Base-by-base conservation (phyloP, 1,284 basidiomycete genomes). In the Moniliella sp. region DNA sequence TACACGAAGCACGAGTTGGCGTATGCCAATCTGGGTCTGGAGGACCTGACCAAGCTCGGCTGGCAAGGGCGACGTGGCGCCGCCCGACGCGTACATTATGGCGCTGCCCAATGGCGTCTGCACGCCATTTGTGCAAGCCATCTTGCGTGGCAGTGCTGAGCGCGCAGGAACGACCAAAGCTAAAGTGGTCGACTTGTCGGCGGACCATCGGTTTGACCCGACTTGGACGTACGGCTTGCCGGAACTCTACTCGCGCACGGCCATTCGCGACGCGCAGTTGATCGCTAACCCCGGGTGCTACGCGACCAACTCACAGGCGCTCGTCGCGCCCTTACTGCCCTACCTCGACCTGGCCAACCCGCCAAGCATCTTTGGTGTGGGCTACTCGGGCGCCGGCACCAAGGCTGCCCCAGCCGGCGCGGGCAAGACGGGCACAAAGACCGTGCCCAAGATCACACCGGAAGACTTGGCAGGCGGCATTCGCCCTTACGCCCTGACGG, bases 201-300 rank as follows among this genome's bases (percentile, higher is more conserved):
- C 88, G 26, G 88, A 99, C 64, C 84, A 84, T 63, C 69, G 88
- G 38, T 97, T 97, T 61, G 82, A 93, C 67, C 67, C 74, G 29
- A 75, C 71, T 31, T 99, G 88, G 88, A 81, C 78, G 41, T 99
- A 99, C 60, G 88, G 88, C 50, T 74, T 99, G 65, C 88, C 91
- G 65, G 88, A 91, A 97, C 72, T 79, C 84, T 58, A 45, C n/a
- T 74, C 72, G 18, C 79, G 88, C 35, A 64, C 68, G 21, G 61
- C 63, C 3, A 69, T 91, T 43, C 73, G 73, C 29, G 46, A 62
- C 1, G 69, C 88, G 8, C 80, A 74, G 55, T 68, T 84, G 30
- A 82, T 97, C 41, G 81, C 88, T 28, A 97, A 97, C 65, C 88
- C 88, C 0, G 88, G 88, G 18, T 97, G 88, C 61, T 97, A 88